Evolutionary conservation across 305 asterid species (phyloP).

Genomic region (Withania somnifera): DNA sequence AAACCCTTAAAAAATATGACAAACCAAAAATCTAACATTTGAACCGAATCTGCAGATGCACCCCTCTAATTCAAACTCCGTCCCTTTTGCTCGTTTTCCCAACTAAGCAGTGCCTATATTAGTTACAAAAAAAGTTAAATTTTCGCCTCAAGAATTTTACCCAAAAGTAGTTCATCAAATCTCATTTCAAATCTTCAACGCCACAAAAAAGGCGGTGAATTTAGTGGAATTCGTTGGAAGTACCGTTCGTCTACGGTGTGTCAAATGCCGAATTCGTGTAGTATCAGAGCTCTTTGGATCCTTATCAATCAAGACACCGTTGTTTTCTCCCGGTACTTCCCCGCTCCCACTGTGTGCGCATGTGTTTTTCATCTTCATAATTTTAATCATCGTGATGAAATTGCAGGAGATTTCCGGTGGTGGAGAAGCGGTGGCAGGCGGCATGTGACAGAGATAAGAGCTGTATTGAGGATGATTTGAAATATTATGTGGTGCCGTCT

Average conservation of each 20-base stretch:
- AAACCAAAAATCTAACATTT: no score
- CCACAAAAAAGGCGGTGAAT: background rate
- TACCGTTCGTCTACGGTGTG: background rate
- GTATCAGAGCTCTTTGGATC: slow-evolving; percentile 92
- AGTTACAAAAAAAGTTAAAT: no score
- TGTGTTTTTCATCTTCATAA: background rate
- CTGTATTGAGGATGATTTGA: slow-evolving; percentile 18
- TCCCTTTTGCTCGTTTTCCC: no score
- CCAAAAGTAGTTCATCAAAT: background rate
- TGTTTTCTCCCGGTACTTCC: slow-evolving; percentile 62
- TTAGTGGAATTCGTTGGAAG: background rate
- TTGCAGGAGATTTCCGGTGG: slow-evolving; percentile 84
- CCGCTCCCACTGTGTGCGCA: background rate
- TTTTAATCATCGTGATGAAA: background rate
- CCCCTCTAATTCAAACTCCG: no score
- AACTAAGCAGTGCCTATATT: background rate
- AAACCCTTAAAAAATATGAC: no score
- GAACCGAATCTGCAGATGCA: no score
- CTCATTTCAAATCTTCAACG: background rate
- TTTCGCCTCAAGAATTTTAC: background rate
- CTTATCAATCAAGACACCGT: slow-evolving; percentile 69
- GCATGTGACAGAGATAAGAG: slow-evolving; percentile 38
- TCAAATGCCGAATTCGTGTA: slow-evolving; percentile 62
- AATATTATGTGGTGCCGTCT: slow-evolving; percentile 26
- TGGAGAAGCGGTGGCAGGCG: slow-evolving; percentile 82